Conservation (phyloP, 192 early-diverging fungal species). For the Lobosporangium transversale region DNA sequence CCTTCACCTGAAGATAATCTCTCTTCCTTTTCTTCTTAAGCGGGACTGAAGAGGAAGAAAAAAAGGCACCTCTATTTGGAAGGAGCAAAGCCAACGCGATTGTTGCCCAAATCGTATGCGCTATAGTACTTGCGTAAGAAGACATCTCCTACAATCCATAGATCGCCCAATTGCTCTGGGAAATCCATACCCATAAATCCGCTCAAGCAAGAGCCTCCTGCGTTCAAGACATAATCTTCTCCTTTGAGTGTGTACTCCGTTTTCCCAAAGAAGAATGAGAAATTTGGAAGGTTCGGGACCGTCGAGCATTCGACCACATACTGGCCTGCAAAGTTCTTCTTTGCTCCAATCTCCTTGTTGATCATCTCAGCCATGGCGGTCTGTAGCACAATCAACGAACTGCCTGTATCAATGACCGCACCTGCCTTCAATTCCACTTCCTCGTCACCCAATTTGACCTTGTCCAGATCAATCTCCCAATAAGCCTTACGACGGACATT, state of each 20-base stretch:
- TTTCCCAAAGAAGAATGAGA: slow-evolving; percentile 82
- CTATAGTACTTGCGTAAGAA: slow-evolving; percentile 87
- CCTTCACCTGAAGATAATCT: no score
- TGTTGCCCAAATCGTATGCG: slow-evolving; percentile 75
- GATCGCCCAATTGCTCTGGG: slow-evolving; percentile 76
- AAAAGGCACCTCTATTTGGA: slow-evolving; percentile 19
- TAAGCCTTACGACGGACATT: slow-evolving; percentile 92
- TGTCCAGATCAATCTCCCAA: slow-evolving; percentile 94
- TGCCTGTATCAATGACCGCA: slow-evolving; percentile 93
- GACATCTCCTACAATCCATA: slow-evolving; percentile 89
- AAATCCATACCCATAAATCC: slow-evolving; percentile 96
- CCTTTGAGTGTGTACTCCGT: slow-evolving; percentile 73
- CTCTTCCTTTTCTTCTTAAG: no score
- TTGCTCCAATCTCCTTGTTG: slow-evolving; percentile 91
- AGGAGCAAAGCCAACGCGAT: slow-evolving; percentile 72
- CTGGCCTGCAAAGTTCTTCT: slow-evolving; percentile 93
- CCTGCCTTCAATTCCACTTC: slow-evolving; percentile 71
- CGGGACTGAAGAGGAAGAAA: neutral
- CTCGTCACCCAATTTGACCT: slow-evolving; percentile 83
- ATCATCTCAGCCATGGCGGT: slow-evolving; percentile 85
- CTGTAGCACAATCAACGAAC: slow-evolving; percentile 85
- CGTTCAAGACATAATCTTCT: slow-evolving; percentile 62
- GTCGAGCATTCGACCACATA: slow-evolving; percentile 84
- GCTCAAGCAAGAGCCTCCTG: slow-evolving; percentile 76
- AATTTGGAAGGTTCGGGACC: slow-evolving; percentile 75